Percentiles rank a stretch among this genome's conserved stretches.
These are phyloP conservation scores for Fomitopsis pinicola DNA, from an alignment of 1,284 basidiomycete genomes.

Conservation along the genomic window DNA sequence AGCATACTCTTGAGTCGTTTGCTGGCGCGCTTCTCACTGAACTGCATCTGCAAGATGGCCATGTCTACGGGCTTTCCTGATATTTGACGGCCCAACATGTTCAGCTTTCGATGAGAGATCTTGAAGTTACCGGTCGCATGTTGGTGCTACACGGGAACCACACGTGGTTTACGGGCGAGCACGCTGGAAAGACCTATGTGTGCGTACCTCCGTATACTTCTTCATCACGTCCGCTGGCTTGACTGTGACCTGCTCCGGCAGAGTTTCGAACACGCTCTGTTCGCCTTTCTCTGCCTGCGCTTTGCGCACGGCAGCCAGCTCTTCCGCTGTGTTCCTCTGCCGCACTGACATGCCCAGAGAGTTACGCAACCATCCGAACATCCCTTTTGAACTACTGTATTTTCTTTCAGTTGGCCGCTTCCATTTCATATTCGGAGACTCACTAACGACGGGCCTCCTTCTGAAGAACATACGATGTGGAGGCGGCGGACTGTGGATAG, in stretches of 20 bases:
- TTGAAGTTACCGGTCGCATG: constrained; percentile 90
- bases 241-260: constrained; percentile 24
- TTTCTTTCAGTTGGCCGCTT: neutral
- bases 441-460: constrained; percentile 40
- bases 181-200: neutral
- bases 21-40: constrained; percentile 88
- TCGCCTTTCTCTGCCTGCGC: constrained; percentile 49
- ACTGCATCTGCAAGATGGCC: constrained; percentile 95
- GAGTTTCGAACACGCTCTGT: constrained; percentile 52
- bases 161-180: neutral
- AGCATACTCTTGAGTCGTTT: constrained; percentile 87
- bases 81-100: constrained; percentile 85
- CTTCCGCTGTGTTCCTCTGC: constrained; percentile 40
- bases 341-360: constrained; percentile 48
- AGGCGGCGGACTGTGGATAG: constrained; percentile 20
- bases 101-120: constrained; percentile 90
- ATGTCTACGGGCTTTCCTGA: constrained; percentile 87
- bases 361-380: constrained; percentile 61
- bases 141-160: constrained; percentile 61
- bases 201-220: constrained; percentile 29
- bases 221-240: constrained; percentile 20
- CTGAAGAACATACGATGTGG: constrained; percentile 26
- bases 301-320: constrained; percentile 49
- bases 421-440: constrained; percentile 12
- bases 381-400: constrained; percentile 37